Conservation (phyloP, 1,139 yeast species). For the Scheffersomyces stambukii region DNA sequence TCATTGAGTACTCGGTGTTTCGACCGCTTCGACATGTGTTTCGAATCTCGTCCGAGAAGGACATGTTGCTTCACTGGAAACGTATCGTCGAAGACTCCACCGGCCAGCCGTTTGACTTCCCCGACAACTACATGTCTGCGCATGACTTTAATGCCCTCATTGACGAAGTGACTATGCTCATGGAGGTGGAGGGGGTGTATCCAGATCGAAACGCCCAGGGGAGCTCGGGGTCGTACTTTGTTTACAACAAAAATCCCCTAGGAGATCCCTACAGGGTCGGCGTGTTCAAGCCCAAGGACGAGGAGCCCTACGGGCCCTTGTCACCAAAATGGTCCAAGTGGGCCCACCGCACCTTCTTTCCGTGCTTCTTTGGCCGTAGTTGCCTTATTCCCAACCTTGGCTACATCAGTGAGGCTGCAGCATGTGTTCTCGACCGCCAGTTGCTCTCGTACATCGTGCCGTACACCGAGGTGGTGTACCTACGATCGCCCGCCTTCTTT, state of each 20-base stretch:
- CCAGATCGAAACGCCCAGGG: slow-evolving; percentile 62
- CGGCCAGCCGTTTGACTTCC: slow-evolving; percentile 11
- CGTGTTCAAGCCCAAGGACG: slow-evolving; percentile 76
- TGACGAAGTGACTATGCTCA: slow-evolving; percentile 16
- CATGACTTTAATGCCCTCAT: slow-evolving; percentile 19
- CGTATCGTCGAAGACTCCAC: slow-evolving; percentile 9
- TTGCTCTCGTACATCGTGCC: slow-evolving; percentile 62
- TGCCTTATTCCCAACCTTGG: slow-evolving; percentile 73
- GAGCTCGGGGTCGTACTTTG: slow-evolving; percentile 69
- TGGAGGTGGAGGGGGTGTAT: slow-evolving; percentile 19
- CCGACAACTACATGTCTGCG: slow-evolving; percentile 19
- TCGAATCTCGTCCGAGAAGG: slow-evolving; percentile 16
- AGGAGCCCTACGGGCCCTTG: slow-evolving; percentile 76
- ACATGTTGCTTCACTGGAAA: slow-evolving; percentile 14
- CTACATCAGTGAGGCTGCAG: slow-evolving; percentile 70
- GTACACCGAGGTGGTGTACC: slow-evolving; percentile 53
- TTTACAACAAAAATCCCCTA: slow-evolving; percentile 19
- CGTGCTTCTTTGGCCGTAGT: slow-evolving; percentile 73
- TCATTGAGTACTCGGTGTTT: slow-evolving; percentile 25
- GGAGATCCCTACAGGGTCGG: slow-evolving; percentile 36
- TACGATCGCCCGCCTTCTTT: slow-evolving; percentile 54
- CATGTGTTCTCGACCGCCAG: slow-evolving; percentile 59
- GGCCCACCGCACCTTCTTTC: slow-evolving; percentile 71
- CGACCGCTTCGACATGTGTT: slow-evolving; percentile 16
- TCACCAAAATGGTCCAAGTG: slow-evolving; percentile 82